Conservation (phyloP, 1,284 basidiomycete species). For the Sphagnurus paluster region DNA sequence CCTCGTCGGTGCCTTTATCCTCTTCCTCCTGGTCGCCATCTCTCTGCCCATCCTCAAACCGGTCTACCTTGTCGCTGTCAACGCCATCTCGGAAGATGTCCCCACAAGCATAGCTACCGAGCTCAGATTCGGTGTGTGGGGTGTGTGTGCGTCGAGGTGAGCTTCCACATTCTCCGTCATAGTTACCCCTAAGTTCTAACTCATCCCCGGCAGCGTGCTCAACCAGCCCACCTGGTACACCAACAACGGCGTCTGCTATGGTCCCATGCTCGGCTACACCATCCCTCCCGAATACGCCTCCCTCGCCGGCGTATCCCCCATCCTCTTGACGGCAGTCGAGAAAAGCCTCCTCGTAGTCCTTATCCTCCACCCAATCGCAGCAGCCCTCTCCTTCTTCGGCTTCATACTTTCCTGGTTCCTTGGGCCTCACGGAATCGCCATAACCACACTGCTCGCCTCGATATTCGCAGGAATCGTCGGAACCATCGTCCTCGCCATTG, state of each 20-base stretch:
- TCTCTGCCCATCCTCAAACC: constrained; percentile 73
- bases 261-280: constrained; percentile 56
- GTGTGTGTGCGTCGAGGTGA: constrained; percentile 62
- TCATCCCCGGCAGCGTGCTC: constrained; percentile 21
- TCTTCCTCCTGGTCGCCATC: constrained; percentile 72
- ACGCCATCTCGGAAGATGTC: constrained; percentile 33
- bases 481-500: constrained; percentile 56
- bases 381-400: constrained; percentile 54
- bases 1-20: constrained; percentile 59
- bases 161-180: neutral
- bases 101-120: constrained; percentile 55
- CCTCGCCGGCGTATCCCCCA: constrained; percentile 43
- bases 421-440: constrained; percentile 51
- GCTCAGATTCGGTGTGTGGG: constrained; percentile 75
- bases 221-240: constrained; percentile 29
- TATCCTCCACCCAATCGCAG: constrained; percentile 63
- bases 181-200: neutral
- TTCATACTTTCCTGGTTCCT: constrained; percentile 58
- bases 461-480: constrained; percentile 55
- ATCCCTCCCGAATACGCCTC: constrained; percentile 42
- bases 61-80: constrained; percentile 65
- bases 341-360: constrained; percentile 57
- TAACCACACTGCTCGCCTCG: constrained; percentile 57
- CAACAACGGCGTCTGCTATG: constrained; percentile 48
- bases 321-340: constrained; percentile 45